These are phyloP conservation scores for Theobroma cacao DNA, from an alignment of 345 rosid genomes.

Conservation along the genomic window DNA sequence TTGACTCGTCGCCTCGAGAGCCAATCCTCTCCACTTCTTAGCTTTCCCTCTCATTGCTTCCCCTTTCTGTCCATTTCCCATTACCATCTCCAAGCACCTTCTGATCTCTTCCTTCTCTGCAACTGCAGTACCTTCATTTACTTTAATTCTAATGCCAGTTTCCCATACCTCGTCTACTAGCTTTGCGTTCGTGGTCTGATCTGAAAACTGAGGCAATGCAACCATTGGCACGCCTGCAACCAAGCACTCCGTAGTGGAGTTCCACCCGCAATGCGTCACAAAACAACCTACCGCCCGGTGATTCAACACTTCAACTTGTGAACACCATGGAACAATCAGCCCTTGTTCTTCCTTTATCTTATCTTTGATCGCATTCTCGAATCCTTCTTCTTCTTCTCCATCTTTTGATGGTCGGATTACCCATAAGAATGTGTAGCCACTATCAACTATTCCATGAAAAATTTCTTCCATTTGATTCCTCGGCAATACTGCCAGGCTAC, in stretches of 20 bases:
- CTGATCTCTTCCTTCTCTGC: constrained; percentile 29
- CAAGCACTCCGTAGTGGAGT: constrained; percentile 37
- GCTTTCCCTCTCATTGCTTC: constrained; percentile 29
- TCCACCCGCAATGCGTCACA: constrained; percentile 47
- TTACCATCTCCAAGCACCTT: constrained; percentile 32
- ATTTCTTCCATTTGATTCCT: constrained; percentile 36
- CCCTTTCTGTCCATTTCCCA: constrained; percentile 25
- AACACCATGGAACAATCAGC: constrained; percentile 44
- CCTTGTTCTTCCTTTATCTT: constrained; percentile 20
- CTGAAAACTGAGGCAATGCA: constrained; percentile 36
- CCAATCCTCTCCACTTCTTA: constrained; percentile 32
- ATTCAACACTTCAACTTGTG: constrained; percentile 39
- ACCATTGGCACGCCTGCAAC: constrained; percentile 36
- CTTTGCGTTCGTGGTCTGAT: constrained; percentile 36
- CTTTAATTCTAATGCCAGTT: constrained; percentile 23
- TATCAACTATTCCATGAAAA: constrained; percentile 19
- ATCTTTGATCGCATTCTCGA: constrained; percentile 5
- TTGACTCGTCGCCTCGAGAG: constrained; percentile 24
- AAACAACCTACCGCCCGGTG: constrained; percentile 40
- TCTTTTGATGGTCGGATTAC: constrained; percentile 14
- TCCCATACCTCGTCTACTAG: constrained; percentile 34
- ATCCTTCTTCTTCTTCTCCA: background rate
- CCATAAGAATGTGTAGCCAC: constrained; percentile 34
- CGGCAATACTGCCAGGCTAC: constrained; percentile 25
- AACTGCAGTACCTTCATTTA: constrained; percentile 12